Conservation (phyloP, 2,329 filamentous ascomycete species). For the Pestalotiopsis sp. region DNA sequence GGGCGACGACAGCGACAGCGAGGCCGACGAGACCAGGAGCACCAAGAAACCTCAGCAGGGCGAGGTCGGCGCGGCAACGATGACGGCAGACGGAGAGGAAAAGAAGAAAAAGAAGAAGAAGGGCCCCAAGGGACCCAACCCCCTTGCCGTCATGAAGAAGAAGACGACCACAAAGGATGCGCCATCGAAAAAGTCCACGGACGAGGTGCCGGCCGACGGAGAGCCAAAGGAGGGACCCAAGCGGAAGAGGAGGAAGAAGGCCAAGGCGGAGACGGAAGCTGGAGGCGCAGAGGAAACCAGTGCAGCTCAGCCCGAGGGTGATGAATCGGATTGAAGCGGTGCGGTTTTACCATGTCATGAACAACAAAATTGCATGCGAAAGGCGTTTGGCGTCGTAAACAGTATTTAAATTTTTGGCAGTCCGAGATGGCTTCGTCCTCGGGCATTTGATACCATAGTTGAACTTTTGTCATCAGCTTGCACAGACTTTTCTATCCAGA, state of each 20-base stretch:
- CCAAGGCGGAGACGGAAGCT: slow-evolving; percentile 23
- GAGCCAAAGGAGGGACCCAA: slow-evolving; percentile 29
- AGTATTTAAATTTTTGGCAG: background rate
- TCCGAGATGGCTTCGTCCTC: background rate
- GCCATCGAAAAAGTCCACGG: slow-evolving; percentile 23
- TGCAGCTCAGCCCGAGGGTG: background rate
- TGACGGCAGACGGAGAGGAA: slow-evolving; percentile 30
- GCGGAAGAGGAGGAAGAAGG: slow-evolving; percentile 40
- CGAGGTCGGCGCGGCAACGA: slow-evolving; percentile 11
- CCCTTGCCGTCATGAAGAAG: slow-evolving; percentile 70
- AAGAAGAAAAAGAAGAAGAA: slow-evolving; percentile 61
- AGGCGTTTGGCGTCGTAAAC: background rate
- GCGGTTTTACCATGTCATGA: background rate
- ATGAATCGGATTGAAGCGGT: slow-evolving; percentile 2
- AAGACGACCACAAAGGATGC: slow-evolving; percentile 19
- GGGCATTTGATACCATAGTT: slow-evolving; percentile 11
- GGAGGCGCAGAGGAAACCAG: slow-evolving; percentile 15
- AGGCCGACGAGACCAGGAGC: slow-evolving; percentile 25
- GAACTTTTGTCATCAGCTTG: background rate
- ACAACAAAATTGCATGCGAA: slow-evolving; percentile 6
- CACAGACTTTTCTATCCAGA: background rate
- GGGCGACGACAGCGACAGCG: slow-evolving; percentile 41
- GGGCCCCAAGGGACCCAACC: slow-evolving; percentile 72
- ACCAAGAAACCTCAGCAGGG: background rate
- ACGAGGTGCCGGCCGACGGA: background rate